These are phyloP conservation scores for Camillea tinctor DNA, from an alignment of 2,329 filamentous ascomycete species.

Conservation along the genomic window DNA sequence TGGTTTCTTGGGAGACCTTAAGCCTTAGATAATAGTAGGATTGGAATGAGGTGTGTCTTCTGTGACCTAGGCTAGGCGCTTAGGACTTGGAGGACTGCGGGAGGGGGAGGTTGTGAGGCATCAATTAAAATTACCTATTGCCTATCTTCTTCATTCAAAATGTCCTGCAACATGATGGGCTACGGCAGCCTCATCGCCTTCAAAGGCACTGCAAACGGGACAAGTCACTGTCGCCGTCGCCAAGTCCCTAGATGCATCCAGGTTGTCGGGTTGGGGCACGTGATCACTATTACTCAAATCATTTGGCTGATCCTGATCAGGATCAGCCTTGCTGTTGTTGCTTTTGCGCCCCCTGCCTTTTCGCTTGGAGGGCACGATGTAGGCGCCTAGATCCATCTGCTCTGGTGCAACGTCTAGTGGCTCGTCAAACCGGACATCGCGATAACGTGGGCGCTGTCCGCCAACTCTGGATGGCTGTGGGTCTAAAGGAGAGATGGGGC, in stretches of 20 bases:
- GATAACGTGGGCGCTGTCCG: constrained; percentile 26
- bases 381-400: constrained; percentile 50
- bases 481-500: neutral
- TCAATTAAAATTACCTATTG: neutral
- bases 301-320: constrained; percentile 10
- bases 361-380: constrained; percentile 41
- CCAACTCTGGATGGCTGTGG: constrained; percentile 18
- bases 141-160: constrained; percentile 39
- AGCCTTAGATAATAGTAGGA: too few relatives aligned
- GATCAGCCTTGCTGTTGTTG: constrained; percentile 6
- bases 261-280: constrained; percentile 9
- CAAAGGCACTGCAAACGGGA: constrained; percentile 65
- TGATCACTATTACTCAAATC: constrained; percentile 10
- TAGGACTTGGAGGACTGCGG: too few relatives aligned
- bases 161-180: constrained; percentile 64
- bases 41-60: neutral
- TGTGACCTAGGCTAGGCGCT: neutral
- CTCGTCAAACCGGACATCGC: constrained; percentile 36
- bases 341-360: constrained; percentile 30
- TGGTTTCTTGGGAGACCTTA: neutral
- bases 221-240: constrained; percentile 44
- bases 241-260: constrained; percentile 19
- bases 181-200: constrained; percentile 68
- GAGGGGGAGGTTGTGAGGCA: neutral
- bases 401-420: constrained; percentile 37